A percentile compares a stretch with the other conserved stretches of the same genome.
Conservation (phyloP, 345 rosid genomes). For the Eucalyptus coolabah region DNA sequence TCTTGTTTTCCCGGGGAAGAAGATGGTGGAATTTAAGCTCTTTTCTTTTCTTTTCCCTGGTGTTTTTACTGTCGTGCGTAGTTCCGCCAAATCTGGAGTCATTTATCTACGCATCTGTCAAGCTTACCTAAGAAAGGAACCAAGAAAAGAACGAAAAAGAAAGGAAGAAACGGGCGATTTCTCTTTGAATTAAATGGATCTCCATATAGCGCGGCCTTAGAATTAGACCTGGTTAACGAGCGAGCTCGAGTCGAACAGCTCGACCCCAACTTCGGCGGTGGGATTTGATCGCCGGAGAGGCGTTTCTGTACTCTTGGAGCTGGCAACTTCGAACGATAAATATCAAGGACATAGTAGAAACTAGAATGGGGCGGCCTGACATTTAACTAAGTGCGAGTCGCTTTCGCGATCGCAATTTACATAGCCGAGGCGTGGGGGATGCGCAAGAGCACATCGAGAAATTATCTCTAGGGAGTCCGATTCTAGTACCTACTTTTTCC, state of each 20-base stretch:
- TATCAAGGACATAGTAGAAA: not conserved
- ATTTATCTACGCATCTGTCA: not conserved
- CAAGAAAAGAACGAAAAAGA: not conserved
- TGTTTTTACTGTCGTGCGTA: not conserved
- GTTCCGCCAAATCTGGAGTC: not conserved
- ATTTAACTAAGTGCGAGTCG: not conserved
- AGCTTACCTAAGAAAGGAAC: not conserved
- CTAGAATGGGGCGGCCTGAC: not conserved
- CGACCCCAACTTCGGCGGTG: not conserved
- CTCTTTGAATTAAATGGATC: not conserved
- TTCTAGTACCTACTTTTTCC: not conserved
- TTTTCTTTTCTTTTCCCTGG: not conserved
- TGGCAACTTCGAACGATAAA: not conserved
- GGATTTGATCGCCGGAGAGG: not conserved
- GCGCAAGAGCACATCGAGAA: not conserved
- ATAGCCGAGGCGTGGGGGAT: not conserved
- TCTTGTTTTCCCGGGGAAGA: not conserved
- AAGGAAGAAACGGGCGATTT: not conserved
- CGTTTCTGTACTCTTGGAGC: not conserved
- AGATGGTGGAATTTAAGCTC: not conserved
- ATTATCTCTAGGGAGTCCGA: not conserved
- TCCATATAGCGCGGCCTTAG: not conserved
- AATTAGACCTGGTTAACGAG: not conserved
- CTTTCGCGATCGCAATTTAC: not conserved
- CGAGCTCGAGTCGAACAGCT: not conserved